A percentile compares a stretch with the other conserved stretches of the same genome.
Conservation (phyloP, 176 grass and related monocot genomes). For the Elaeis guineensis region DNA sequence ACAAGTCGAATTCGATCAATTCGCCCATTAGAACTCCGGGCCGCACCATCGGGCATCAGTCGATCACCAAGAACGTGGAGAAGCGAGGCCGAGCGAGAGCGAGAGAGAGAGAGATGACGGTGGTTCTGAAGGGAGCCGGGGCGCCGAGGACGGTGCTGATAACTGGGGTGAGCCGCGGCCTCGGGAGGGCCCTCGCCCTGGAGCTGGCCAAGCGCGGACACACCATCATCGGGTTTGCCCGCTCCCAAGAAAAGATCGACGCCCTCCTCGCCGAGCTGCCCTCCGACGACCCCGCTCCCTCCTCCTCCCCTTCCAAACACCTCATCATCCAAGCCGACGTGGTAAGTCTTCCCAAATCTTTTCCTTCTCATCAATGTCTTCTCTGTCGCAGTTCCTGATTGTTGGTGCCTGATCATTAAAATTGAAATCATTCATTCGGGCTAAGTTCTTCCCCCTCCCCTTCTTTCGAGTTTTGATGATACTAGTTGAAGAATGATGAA, state of each 20-base stretch:
- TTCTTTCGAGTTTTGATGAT: background rate
- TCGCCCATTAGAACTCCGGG: too few species aligned
- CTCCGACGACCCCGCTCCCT: slow-evolving; percentile 21
- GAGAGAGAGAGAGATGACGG: slow-evolving; percentile 24
- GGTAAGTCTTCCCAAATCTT: slow-evolving; percentile 20
- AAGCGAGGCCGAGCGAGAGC: slow-evolving; percentile 21
- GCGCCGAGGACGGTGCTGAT: slow-evolving; percentile 68
- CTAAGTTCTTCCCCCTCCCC: background rate
- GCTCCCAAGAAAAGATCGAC: slow-evolving; percentile 64
- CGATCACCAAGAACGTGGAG: too few species aligned
- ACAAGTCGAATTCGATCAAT: too few species aligned
- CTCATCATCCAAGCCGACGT: slow-evolving; percentile 66
- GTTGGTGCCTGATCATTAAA: too few species aligned
- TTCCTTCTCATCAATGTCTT: background rate
- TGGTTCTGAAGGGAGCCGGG: slow-evolving; percentile 30
- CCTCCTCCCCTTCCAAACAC: slow-evolving; percentile 44
- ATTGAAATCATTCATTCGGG: too few species aligned
- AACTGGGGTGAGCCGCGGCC: slow-evolving; percentile 79
- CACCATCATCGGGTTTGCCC: slow-evolving; percentile 64
- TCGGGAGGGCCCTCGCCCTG: slow-evolving; percentile 67
- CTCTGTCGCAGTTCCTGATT: too few species aligned
- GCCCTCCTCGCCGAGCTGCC: slow-evolving; percentile 61
- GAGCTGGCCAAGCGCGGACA: slow-evolving; percentile 74
- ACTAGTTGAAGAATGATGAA: background rate
- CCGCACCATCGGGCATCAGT: too few species aligned